Evolutionary conservation across 2,329 filamentous ascomycete species (phyloP).

Genomic region (Talaromyces verruculosus): DNA sequence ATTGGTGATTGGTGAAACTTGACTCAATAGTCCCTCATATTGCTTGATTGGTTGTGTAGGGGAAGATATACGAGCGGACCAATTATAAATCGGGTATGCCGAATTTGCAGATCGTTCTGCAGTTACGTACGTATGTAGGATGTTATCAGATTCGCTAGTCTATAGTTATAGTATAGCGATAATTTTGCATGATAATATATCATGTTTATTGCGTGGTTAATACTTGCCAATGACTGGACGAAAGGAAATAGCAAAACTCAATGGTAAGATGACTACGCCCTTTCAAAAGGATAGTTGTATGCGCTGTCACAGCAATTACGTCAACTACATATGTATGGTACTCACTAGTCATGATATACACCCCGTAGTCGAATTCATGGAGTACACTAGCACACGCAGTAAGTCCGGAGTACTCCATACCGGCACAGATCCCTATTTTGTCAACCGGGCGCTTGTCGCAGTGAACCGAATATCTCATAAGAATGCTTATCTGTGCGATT

Average conservation of each 20-base stretch:
- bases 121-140: neutral
- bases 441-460: neutral
- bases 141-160: neutral
- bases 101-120: neutral
- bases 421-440: neutral
- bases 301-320: neutral
- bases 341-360: neutral
- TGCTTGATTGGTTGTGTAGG: neutral
- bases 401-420: neutral
- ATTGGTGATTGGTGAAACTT: neutral
- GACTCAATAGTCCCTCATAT: neutral
- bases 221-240: neutral
- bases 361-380: neutral
- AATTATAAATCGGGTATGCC: neutral
- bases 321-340: neutral
- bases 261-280: neutral
- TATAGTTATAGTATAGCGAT: neutral
- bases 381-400: neutral
- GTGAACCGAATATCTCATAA: neutral
- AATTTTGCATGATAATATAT: neutral
- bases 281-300: neutral
- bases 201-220: neutral
- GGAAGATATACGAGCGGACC: neutral
- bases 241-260: neutral
- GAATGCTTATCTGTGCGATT: neutral